Percentiles rank a stretch among this genome's conserved stretches.
Conservation (phyloP, 2,329 filamentous ascomycete genomes). For the Aspergillaceae sp. region DNA sequence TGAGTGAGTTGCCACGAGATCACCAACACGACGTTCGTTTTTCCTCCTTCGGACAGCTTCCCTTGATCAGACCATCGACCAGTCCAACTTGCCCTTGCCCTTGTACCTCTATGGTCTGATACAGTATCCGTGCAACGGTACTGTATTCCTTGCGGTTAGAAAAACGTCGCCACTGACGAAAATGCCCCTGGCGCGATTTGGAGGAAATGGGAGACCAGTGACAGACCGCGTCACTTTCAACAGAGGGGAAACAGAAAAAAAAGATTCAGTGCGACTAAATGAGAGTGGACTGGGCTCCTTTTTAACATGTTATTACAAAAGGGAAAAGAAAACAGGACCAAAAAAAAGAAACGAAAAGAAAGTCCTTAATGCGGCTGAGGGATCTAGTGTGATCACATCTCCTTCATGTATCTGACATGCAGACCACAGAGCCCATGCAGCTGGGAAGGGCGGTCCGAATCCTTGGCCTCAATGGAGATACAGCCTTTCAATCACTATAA, state of each 20-base stretch:
- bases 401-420: constrained; percentile 14
- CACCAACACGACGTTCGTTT: no score
- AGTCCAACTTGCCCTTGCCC: no score
- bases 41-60: no score
- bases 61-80: no score
- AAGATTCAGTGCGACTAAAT: neutral
- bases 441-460: constrained; percentile 1
- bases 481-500: neutral
- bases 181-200: neutral
- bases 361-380: neutral
- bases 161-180: no score
- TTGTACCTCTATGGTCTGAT: no score
- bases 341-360: neutral
- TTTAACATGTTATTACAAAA: neutral
- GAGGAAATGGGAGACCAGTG: neutral
- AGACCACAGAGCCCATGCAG: constrained; percentile 10
- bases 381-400: constrained; percentile 19
- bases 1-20: no score
- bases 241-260: neutral
- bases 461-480: constrained; percentile 5
- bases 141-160: no score
- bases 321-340: neutral
- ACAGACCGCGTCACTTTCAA: neutral
- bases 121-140: no score
- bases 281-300: neutral